Base-by-base conservation (phyloP, 768 basidiomycete species). In the Boletus sensibilis region DNA sequence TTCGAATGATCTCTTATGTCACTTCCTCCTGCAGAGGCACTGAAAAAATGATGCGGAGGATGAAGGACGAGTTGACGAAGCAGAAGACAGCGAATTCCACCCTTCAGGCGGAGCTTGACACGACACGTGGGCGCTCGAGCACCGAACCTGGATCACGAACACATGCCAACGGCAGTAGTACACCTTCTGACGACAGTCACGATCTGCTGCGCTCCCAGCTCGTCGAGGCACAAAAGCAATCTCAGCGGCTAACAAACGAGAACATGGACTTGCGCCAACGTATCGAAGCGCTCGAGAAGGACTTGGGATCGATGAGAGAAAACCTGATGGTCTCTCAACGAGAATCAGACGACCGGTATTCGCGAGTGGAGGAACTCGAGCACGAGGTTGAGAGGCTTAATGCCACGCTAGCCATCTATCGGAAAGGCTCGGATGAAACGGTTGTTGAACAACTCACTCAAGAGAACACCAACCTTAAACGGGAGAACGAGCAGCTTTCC, bases 1-100 rank as follows among this genome's bases (percentile, higher is more conserved):
- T 55, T 50, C 35, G 63, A 50, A 41, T 37, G 44, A 52, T 57
- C 52, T 52, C 53, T 59, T 57, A 65, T 58, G 50, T 54, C 53
- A 49, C 47, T 50, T 53, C 40, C 55, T 60, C 61, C 34, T 56
- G 33, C 68, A 94, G 92, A 81, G 93, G 93, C 43, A 98, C 95
- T 1, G 97, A 98, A 74, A 97, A 95, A 76, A 94, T 98, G 86
- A 90, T 98, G 79, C 86, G 94, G 62, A 85, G 89, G 63, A 92
- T 98, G 88, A 92, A 94, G 72, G 96, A 95, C 54, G 97, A 98
- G 68, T 76, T 98, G 55, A 89, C 83, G 61, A 95, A 90, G 75
- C 92, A 96, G 74, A 98, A 97, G 76, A 79, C 79, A 45, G 73
- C 86, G 43, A 95, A 94, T 67, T 77, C 85, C 42, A 77, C 80